Percentiles rank a stretch among this genome's conserved stretches.
Evolutionary conservation across 345 rosid species (phyloP).

Genomic region (Salix udensis): DNA sequence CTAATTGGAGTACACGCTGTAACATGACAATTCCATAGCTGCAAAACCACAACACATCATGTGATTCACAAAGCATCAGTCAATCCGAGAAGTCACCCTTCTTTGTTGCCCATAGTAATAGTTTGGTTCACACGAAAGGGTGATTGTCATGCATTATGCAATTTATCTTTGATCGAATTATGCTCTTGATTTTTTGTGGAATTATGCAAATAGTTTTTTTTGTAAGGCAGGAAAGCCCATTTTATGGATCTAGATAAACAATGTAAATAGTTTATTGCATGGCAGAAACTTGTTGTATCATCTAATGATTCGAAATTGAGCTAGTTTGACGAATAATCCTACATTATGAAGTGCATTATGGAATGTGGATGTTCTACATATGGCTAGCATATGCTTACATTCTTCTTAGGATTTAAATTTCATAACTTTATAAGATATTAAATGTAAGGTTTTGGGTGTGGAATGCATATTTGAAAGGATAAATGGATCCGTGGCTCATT

Average conservation of each 20-base stretch:
- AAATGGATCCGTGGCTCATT: too few relatives aligned
- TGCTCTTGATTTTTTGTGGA: not conserved
- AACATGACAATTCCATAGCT: not conserved
- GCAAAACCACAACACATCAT: conserved; percentile 17
- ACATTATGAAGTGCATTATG: not conserved
- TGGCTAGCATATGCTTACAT: not conserved
- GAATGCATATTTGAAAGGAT: too few relatives aligned
- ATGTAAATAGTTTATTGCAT: not conserved
- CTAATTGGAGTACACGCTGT: not conserved
- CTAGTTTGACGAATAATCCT: not conserved
- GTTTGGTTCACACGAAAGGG: not conserved
- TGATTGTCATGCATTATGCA: not conserved
- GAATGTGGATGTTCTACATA: not conserved
- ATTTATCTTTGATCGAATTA: not conserved
- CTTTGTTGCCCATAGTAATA: too few relatives aligned
- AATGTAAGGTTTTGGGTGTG: not conserved
- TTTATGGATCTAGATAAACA: too few relatives aligned
- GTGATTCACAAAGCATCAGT: conserved; percentile 1
- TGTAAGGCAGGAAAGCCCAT: too few relatives aligned
- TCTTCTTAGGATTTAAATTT: not conserved
- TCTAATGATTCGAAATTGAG: not conserved
- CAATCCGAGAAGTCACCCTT: not conserved
- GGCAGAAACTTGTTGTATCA: not conserved
- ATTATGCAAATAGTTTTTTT: not conserved
- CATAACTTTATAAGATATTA: too few relatives aligned